These are phyloP conservation scores for Ascosphaera apis DNA, from an alignment of 2,329 filamentous ascomycete species.

Conservation along the genomic window DNA sequence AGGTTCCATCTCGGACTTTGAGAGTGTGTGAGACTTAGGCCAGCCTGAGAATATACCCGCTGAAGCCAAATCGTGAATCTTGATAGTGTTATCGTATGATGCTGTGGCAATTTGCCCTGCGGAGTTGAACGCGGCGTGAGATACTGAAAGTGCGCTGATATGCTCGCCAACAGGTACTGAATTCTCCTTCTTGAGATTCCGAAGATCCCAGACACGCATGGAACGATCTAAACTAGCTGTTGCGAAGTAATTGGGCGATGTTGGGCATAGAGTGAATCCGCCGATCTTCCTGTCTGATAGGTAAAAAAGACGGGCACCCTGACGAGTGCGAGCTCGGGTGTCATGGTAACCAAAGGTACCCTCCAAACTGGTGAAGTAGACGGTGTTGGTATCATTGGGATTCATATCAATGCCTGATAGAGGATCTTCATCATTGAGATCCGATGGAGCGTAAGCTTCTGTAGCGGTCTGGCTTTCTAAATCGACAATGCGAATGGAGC, in stretches of 20 bases:
- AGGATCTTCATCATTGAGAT: conserved; percentile 47
- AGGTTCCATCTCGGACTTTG: conserved; percentile 43
- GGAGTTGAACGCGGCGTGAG: conserved; percentile 73
- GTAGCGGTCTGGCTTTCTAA: conserved; percentile 55
- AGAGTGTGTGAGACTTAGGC: conserved; percentile 34
- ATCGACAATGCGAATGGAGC: conserved; percentile 70
- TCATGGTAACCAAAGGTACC: conserved; percentile 68
- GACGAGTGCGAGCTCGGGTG: conserved; percentile 29
- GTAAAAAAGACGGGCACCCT: conserved; percentile 43
- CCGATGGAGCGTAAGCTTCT: conserved; percentile 56
- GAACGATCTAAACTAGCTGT: conserved; percentile 80
- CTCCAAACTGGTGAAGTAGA: conserved; percentile 73
- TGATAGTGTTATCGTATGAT: conserved; percentile 86
- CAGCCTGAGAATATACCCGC: conserved; percentile 35
- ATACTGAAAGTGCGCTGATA: conserved; percentile 61
- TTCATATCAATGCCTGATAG: conserved; percentile 71
- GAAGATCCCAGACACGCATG: conserved; percentile 77
- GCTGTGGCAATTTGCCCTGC: conserved; percentile 74
- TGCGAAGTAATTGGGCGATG: conserved; percentile 58
- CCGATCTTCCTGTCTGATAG: conserved; percentile 88
- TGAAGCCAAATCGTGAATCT: conserved; percentile 57
- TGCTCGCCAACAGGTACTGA: conserved; percentile 63
- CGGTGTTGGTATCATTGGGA: conserved; percentile 40
- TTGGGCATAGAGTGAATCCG: conserved; percentile 66
- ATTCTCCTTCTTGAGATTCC: conserved; percentile 41